Evolutionary conservation across 371 early-diverging fungal species (phyloP), one percentile per base, ranked within the genome.

Genomic region (Mucor plumbeus): DNA sequence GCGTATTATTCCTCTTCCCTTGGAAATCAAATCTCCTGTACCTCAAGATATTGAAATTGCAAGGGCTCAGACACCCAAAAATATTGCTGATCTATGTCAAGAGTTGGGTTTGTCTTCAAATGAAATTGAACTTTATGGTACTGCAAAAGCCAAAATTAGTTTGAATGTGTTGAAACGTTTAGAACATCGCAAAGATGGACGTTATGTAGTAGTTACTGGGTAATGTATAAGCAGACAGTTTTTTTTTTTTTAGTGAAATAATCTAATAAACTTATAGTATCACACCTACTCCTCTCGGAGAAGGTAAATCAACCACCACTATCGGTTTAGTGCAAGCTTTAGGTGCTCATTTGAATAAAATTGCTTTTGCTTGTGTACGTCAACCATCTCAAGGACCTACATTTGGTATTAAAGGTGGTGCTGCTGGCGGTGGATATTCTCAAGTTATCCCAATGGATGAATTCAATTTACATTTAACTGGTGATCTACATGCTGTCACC

Each of bases 391-490:
- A 97, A 74, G 98, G 98, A 11, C 98, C 98, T 26, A 98, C 98
- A 3, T 97, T 98, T 72, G 97, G 98, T 53, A 97, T 97, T 82
- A 98, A 98, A 79, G 98, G 97, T 56, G 98, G 98, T 48, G 98
- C 98, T 41, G 98, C 98, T 19, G 98, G 98, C 58, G 97, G 98
- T 50, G 97, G 98, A 17, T 97, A 97, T 78, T 91, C 97, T 15
- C 97, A 97, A 76, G 94, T 98, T 59, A 95, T 97, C 66, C 98
- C 98, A 15, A 98, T 97, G 98, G 96, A 97, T 67, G 95, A 97
- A 71, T 97, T 97, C 87, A 98, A 97, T 78, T 80, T 98, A 65
- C 98, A 98, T 69, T 81, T 98, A 81, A 98, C 97, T 1, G 98
- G 98, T 38, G 98, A 98, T 84, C 94, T 97, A 69, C 98, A 98